phyloP scores from a whole-genome alignment of 2,329 filamentous ascomycete species.

The Anisogramma anomala region DNA sequence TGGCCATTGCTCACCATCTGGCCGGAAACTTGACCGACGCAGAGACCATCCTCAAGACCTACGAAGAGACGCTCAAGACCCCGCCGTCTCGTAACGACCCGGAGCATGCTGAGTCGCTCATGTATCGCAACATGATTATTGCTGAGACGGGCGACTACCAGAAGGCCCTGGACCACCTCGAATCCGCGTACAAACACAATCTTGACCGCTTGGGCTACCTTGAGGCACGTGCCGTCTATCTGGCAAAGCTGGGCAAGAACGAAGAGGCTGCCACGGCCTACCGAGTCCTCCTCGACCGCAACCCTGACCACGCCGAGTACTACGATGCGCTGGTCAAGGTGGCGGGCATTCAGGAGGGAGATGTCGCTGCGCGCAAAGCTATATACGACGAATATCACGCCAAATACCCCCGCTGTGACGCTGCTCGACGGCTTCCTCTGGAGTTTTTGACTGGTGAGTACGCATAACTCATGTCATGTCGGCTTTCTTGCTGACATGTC shows the following conservation, averaged over 20 bases:
- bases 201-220: constrained; percentile 76
- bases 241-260: constrained; percentile 63
- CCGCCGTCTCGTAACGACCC: constrained; percentile 67
- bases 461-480: constrained; percentile 14
- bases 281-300: constrained; percentile 68
- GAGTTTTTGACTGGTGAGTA: constrained; percentile 66
- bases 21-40: constrained; percentile 76
- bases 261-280: constrained; percentile 77
- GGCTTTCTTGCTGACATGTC: constrained; percentile 9
- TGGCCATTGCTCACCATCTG: constrained; percentile 86
- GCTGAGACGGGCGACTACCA: constrained; percentile 77
- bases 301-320: constrained; percentile 77
- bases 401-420: constrained; percentile 74
- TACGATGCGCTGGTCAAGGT: constrained; percentile 66
- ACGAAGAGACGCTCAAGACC: constrained; percentile 83
- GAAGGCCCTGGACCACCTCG: constrained; percentile 75
- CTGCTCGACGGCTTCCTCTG: constrained; percentile 72
- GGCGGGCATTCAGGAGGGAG: constrained; percentile 47
- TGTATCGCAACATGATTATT: constrained; percentile 95
- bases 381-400: constrained; percentile 67
- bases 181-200: constrained; percentile 63
- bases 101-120: constrained; percentile 83
- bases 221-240: constrained; percentile 76
- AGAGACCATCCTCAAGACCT: constrained; percentile 81
- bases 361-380: constrained; percentile 54